Evolutionary conservation across 2,329 filamentous ascomycete genomes (phyloP).

Genomic region (Calonectria montana): DNA sequence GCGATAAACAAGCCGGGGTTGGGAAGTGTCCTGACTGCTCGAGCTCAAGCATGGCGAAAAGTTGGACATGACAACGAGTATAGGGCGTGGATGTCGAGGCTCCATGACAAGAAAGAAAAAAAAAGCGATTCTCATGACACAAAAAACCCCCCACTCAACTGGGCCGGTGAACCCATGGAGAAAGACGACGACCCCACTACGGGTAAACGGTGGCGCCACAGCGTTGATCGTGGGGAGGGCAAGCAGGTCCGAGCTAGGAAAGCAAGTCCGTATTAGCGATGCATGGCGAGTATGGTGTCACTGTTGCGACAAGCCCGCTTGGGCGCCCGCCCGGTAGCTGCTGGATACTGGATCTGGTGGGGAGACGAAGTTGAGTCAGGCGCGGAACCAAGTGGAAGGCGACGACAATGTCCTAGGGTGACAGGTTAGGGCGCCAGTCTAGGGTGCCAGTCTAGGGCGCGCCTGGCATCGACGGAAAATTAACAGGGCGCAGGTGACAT

Average conservation of each 20-base stretch:
- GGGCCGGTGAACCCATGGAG: slow-evolving; percentile 2
- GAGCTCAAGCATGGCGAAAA: background rate
- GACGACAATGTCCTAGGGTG: background rate
- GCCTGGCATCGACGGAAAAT: background rate
- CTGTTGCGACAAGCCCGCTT: background rate
- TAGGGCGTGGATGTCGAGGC: background rate
- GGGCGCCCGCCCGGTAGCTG: background rate
- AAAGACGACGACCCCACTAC: background rate
- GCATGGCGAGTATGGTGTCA: background rate
- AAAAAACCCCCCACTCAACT: background rate
- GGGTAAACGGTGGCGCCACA: background rate
- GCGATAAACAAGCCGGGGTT: background rate
- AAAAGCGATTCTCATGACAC: slow-evolving; percentile 8
- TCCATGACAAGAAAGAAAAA: background rate
- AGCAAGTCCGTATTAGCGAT: background rate
- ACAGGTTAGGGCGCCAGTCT: background rate
- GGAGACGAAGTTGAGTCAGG: background rate
- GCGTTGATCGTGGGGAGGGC: background rate
- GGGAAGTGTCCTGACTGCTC: background rate
- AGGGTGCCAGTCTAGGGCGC: slow-evolving; percentile 3
- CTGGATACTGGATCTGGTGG: background rate
- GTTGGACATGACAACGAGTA: background rate
- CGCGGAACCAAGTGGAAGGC: background rate
- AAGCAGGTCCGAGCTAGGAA: background rate
- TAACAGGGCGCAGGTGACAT: slow-evolving; percentile 3